A percentile compares a stretch with the other conserved stretches of the same genome.
Evolutionary conservation across 768 basidiomycete genomes (phyloP).

Genomic region (Leccinellum albellum): DNA sequence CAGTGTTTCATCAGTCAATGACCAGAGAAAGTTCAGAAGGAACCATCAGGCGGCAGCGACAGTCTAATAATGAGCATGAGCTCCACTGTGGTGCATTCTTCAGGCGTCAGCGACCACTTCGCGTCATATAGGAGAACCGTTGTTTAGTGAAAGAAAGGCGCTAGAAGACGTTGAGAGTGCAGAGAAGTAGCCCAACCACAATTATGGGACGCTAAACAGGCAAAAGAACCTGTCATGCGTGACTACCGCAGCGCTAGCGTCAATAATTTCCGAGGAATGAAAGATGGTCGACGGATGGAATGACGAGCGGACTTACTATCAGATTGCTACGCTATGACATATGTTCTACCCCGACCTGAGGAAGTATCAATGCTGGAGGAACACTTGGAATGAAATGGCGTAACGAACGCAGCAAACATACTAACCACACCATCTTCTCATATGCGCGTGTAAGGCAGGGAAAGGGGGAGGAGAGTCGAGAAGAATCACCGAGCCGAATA

Average conservation of each 20-base stretch:
- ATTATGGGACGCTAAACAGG: conserved; percentile 3
- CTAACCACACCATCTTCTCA: conserved; percentile 17
- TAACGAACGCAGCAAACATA: conserved; percentile 21
- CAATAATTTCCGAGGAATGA: conserved; percentile 30
- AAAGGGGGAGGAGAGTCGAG: conserved; percentile 10
- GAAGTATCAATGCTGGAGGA: conserved; percentile 11
- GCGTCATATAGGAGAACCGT: conserved; percentile 7
- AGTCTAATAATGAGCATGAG: conserved; percentile 8
- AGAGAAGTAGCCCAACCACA: conserved; percentile 5
- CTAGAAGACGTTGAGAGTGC: conserved; percentile 10
- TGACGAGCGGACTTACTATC: conserved; percentile 10
- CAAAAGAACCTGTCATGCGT: conserved; percentile 10
- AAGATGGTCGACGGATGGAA: conserved; percentile 12
- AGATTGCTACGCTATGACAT: conserved; percentile 3
- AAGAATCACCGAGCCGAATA: conserved; percentile 18
- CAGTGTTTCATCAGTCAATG: conserved; percentile 11
- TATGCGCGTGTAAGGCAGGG: conserved; percentile 2
- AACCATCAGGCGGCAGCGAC: neutral
- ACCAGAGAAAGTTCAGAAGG: conserved; percentile 12
- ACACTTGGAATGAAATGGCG: conserved; percentile 23
- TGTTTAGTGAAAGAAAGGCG: neutral
- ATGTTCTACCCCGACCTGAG: neutral
- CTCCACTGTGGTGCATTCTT: conserved; percentile 11
- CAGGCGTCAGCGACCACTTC: conserved; percentile 9
- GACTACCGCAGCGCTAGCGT: conserved; percentile 8